A percentile compares a stretch with the other conserved stretches of the same genome.
These are phyloP conservation scores for Gastrolobium villosum DNA, from an alignment of 306 rosid species.

Conservation along the genomic window DNA sequence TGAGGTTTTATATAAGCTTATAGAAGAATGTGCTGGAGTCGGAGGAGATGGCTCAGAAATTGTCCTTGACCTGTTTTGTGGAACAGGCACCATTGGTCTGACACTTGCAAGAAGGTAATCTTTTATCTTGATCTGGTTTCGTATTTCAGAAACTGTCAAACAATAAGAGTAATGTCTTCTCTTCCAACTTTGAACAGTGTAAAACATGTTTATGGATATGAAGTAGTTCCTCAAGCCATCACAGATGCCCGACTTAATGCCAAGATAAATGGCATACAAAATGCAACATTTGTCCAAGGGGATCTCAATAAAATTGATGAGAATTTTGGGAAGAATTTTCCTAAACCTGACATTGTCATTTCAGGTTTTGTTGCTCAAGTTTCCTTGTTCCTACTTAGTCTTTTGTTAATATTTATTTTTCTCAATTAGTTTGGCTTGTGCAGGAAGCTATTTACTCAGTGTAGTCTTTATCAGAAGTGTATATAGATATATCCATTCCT, in stretches of 20 bases:
- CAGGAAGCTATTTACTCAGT: conserved; percentile 30
- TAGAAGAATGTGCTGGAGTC: conserved; percentile 85
- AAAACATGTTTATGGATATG: conserved; percentile 90
- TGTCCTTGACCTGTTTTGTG: conserved; percentile 98
- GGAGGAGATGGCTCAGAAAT: conserved; percentile 88
- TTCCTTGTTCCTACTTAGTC: conserved; percentile 32
- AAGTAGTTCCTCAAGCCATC: conserved; percentile 92
- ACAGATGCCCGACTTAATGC: conserved; percentile 88
- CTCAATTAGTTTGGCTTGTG: conserved; percentile 25
- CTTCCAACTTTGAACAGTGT: conserved; percentile 61
- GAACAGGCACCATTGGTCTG: conserved; percentile 97
- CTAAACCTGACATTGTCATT: conserved; percentile 90
- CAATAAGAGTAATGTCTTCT: conserved; percentile 24
- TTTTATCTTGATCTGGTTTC: conserved; percentile 34
- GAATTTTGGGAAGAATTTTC: conserved; percentile 83
- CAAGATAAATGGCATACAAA: conserved; percentile 72
- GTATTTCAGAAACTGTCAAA: conserved; percentile 29
- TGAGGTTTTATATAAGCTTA: conserved; percentile 86
- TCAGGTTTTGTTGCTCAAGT: conserved; percentile 64
- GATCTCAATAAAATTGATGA: conserved; percentile 94
- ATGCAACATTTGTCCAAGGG: conserved; percentile 93
- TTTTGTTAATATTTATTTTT: conserved; percentile 25
- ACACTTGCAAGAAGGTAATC: conserved; percentile 87
- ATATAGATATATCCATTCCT: conserved; percentile 19
- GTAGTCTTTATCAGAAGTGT: conserved; percentile 38